Evolutionary conservation across 305 asterid species (phyloP).

Genomic region (Rubia tinctorum): DNA sequence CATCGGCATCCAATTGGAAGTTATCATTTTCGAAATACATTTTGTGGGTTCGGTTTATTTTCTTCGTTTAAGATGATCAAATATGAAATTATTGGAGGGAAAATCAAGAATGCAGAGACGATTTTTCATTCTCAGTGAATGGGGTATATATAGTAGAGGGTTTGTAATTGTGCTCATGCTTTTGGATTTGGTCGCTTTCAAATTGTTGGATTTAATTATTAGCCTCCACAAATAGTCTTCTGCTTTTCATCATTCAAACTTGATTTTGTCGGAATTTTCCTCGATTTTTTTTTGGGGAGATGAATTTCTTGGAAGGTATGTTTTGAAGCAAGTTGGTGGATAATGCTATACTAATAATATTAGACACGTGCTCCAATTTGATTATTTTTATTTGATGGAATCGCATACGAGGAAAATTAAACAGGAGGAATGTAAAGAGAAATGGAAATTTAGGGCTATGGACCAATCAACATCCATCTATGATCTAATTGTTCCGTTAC

Average conservation of each 20-base stretch:
- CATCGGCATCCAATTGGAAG: conserved; percentile 23
- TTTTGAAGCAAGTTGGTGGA: neutral
- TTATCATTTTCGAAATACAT: conserved; percentile 18
- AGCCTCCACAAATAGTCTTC: neutral
- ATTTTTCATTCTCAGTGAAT: neutral
- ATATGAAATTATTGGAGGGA: neutral
- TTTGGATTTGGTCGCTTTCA: neutral
- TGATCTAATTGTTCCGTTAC: neutral
- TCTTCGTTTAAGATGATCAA: neutral
- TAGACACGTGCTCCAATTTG: neutral
- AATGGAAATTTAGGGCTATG: neutral
- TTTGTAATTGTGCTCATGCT: neutral
- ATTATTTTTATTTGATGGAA: neutral
- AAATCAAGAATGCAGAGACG: neutral
- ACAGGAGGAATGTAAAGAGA: neutral
- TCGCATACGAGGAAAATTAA: neutral
- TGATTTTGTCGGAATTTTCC: neutral
- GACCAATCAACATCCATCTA: neutral
- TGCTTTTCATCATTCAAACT: conserved; percentile 8
- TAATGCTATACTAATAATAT: neutral
- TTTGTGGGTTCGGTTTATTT: neutral
- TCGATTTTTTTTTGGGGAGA: neutral
- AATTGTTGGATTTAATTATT: conserved; percentile 1
- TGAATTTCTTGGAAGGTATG: neutral
- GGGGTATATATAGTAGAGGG: conserved; percentile 12